These are phyloP conservation scores for Sarocladium oryzae DNA, from an alignment of 2,329 filamentous ascomycete species.

Conservation along the genomic window DNA sequence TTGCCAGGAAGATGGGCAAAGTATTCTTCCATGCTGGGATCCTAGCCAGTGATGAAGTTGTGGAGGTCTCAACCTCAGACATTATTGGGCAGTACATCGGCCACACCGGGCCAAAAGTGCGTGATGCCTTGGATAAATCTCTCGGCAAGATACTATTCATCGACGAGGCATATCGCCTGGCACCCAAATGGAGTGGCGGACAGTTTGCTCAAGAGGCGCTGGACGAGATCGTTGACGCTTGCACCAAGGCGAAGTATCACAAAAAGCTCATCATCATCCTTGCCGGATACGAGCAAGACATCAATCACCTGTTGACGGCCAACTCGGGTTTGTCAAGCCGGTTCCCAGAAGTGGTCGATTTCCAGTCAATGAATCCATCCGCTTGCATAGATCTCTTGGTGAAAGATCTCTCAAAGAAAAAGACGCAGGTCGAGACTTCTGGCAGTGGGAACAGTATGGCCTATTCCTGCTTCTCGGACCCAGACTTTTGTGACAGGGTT, in stretches of 20 bases:
- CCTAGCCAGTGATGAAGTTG: constrained; percentile 50
- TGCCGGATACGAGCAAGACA: constrained; percentile 62
- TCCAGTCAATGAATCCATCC: constrained; percentile 35
- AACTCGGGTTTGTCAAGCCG: constrained; percentile 60
- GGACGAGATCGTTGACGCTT: constrained; percentile 45
- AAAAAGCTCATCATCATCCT: constrained; percentile 60
- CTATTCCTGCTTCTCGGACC: constrained; percentile 19
- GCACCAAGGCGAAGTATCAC: constrained; percentile 49
- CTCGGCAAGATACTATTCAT: constrained; percentile 64
- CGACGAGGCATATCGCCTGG: constrained; percentile 64
- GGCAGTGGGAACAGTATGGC: constrained; percentile 17
- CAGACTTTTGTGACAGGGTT: constrained; percentile 13
- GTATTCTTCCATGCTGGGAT: constrained; percentile 72
- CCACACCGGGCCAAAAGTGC: constrained; percentile 62
- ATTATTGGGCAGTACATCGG: constrained; percentile 63
- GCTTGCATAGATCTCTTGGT: constrained; percentile 33
- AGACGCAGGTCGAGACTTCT: constrained; percentile 13
- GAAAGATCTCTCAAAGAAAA: constrained; percentile 31
- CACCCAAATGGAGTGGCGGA: constrained; percentile 35
- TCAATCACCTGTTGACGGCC: constrained; percentile 54
- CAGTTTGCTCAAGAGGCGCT: constrained; percentile 50
- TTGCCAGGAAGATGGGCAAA: constrained; percentile 66
- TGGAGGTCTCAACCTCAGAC: constrained; percentile 62
- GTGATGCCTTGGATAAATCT: constrained; percentile 48
- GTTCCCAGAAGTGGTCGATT: constrained; percentile 57